Percentiles rank a stretch among this genome's conserved stretches.
Evolutionary conservation across 1,284 basidiomycete genomes (phyloP).

Genomic region (Erythrobasidium hasegawianum): DNA sequence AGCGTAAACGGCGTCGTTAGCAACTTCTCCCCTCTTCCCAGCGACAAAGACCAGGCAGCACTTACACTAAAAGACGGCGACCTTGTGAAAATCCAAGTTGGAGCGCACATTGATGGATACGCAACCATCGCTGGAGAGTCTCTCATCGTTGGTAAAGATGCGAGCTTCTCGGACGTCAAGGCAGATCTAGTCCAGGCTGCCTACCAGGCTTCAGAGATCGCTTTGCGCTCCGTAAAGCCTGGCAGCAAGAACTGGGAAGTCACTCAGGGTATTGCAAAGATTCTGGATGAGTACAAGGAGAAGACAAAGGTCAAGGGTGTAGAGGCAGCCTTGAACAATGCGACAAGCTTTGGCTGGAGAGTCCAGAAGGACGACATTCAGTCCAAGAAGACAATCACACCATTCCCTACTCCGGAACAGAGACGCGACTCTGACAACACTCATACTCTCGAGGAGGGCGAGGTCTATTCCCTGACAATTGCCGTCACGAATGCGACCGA

Average conservation of each 20-base stretch:
- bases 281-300: slow-evolving; percentile 54
- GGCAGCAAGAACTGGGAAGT: slow-evolving; percentile 94
- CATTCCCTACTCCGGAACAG: slow-evolving; percentile 79
- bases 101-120: slow-evolving; percentile 92
- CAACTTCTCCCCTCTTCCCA: slow-evolving; percentile 58
- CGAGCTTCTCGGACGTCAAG: slow-evolving; percentile 70
- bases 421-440: slow-evolving; percentile 74
- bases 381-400: slow-evolving; percentile 91
- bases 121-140: slow-evolving; percentile 88
- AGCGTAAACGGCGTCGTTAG: slow-evolving; percentile 74
- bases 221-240: slow-evolving; percentile 56
- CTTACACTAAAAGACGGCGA: slow-evolving; percentile 80
- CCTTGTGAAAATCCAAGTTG: slow-evolving; percentile 91
- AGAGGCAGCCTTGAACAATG: slow-evolving; percentile 61
- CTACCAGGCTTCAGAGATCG: slow-evolving; percentile 84
- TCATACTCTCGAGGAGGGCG: slow-evolving; percentile 81
- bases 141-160: slow-evolving; percentile 68
- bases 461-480: slow-evolving; percentile 94
- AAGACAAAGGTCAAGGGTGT: slow-evolving; percentile 73
- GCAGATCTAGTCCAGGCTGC: slow-evolving; percentile 93
- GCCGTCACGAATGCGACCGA: slow-evolving; percentile 84
- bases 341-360: slow-evolving; percentile 46
- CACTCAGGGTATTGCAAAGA: slow-evolving; percentile 77
- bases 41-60: slow-evolving; percentile 62
- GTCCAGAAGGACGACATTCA: slow-evolving; percentile 75